These are phyloP conservation scores for Salinomyces thailandicus DNA, from an alignment of 2,329 filamentous ascomycete species.

Conservation along the genomic window DNA sequence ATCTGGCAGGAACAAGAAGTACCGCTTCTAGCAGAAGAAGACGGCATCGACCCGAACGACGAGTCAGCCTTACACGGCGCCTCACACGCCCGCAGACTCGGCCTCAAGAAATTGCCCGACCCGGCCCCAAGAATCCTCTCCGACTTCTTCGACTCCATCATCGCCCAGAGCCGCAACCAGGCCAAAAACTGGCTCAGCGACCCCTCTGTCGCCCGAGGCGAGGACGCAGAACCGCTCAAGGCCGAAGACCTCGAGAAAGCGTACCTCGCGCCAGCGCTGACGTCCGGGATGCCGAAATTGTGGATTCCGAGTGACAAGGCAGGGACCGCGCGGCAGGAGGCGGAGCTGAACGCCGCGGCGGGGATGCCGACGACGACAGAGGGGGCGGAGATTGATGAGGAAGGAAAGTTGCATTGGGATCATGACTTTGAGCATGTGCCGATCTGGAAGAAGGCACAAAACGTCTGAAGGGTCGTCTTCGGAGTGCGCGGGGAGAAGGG, in stretches of 20 bases:
- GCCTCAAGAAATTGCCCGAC: constrained; percentile 16
- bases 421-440: constrained; percentile 33
- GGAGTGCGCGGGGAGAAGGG: too few relatives aligned
- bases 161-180: constrained; percentile 15
- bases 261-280: constrained; percentile 36
- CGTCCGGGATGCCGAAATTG: constrained; percentile 32
- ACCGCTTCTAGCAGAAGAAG: constrained; percentile 21
- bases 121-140: constrained; percentile 17
- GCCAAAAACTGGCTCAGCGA: constrained; percentile 15
- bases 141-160: constrained; percentile 22
- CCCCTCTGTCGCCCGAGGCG: constrained; percentile 8
- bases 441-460: constrained; percentile 28
- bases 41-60: constrained; percentile 18
- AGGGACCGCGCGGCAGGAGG: constrained; percentile 34
- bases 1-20: constrained; percentile 21
- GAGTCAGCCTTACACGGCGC: constrained; percentile 21
- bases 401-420: constrained; percentile 37
- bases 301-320: constrained; percentile 38
- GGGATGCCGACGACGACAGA: constrained; percentile 36
- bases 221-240: constrained; percentile 11
- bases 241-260: constrained; percentile 29
- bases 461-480: constrained; percentile 12
- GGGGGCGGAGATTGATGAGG: constrained; percentile 34
- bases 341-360: constrained; percentile 30
- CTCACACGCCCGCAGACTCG: constrained; percentile 22